Conservation (phyloP, 179 eudicot genomes). For the Kewa caespitosa region DNA sequence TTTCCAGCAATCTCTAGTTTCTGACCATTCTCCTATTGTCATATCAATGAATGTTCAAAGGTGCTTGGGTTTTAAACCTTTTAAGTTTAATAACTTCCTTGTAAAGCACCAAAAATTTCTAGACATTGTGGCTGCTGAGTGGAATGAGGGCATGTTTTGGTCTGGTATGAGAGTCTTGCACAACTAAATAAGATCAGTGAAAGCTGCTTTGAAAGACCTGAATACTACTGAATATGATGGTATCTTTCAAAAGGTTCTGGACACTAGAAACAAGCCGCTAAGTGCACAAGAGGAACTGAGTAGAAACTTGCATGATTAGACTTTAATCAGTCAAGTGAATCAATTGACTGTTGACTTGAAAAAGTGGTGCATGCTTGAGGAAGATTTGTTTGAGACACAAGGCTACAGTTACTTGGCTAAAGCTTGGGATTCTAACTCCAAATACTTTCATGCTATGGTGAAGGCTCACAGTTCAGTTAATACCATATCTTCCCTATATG, state of each 20-base stretch:
- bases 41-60: neutral
- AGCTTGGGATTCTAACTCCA: neutral
- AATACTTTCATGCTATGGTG: neutral
- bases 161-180: too few relatives aligned
- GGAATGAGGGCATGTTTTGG: too few relatives aligned
- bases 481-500: neutral
- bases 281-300: too few relatives aligned
- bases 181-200: neutral
- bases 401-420: neutral
- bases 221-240: neutral
- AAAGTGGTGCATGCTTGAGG: neutral
- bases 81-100: neutral
- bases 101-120: too few relatives aligned
- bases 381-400: neutral
- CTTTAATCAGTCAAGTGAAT: too few relatives aligned
- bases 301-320: too few relatives aligned
- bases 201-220: neutral
- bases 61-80: neutral
- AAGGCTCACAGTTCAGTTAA: neutral
- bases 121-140: too few relatives aligned
- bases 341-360: too few relatives aligned
- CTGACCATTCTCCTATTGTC: neutral
- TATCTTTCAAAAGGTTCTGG: too few relatives aligned
- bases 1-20: neutral
- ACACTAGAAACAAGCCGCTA: too few relatives aligned